A percentile compares a stretch with the other conserved stretches of the same genome.
Conservation (phyloP, 2,329 filamentous ascomycete genomes). For the Thielaviopsis ethacetica region DNA sequence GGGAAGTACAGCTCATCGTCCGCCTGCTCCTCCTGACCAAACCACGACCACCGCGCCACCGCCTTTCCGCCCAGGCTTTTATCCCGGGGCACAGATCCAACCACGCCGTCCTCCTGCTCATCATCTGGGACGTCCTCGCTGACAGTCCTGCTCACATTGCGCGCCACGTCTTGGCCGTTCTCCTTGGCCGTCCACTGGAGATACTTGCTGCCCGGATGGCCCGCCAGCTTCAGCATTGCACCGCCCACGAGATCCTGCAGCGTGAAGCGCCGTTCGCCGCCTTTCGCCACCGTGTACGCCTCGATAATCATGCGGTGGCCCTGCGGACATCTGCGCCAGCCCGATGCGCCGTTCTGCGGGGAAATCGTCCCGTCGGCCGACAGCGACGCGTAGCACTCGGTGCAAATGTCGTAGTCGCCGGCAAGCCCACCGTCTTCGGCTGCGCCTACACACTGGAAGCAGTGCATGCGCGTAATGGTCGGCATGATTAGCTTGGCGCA, state of each 20-base stretch:
- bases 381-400: slow-evolving; percentile 56
- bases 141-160: slow-evolving; percentile 16
- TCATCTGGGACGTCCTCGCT: slow-evolving; percentile 28
- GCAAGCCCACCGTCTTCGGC: slow-evolving; percentile 27
- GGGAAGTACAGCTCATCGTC: slow-evolving; percentile 74
- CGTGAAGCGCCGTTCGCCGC: slow-evolving; percentile 51
- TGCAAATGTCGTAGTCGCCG: slow-evolving; percentile 82
- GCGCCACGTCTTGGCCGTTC: not conserved
- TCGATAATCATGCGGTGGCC: slow-evolving; percentile 76
- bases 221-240: slow-evolving; percentile 34
- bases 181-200: slow-evolving; percentile 5
- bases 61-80: slow-evolving; percentile 22
- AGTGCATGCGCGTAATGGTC: slow-evolving; percentile 59
- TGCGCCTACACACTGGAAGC: slow-evolving; percentile 49
- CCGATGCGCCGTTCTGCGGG: slow-evolving; percentile 56
- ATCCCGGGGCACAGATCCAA: not conserved
- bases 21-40: slow-evolving; percentile 38
- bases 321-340: slow-evolving; percentile 68
- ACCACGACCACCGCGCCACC: slow-evolving; percentile 61
- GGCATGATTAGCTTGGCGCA: slow-evolving; percentile 60
- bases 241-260: slow-evolving; percentile 66
- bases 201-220: not conserved
- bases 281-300: slow-evolving; percentile 52
- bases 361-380: slow-evolving; percentile 48
- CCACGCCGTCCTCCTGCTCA: not conserved